These are phyloP conservation scores for Cryptosporidium andersoni DNA, from an alignment of 169 alveolate species.

Conservation along the genomic window DNA sequence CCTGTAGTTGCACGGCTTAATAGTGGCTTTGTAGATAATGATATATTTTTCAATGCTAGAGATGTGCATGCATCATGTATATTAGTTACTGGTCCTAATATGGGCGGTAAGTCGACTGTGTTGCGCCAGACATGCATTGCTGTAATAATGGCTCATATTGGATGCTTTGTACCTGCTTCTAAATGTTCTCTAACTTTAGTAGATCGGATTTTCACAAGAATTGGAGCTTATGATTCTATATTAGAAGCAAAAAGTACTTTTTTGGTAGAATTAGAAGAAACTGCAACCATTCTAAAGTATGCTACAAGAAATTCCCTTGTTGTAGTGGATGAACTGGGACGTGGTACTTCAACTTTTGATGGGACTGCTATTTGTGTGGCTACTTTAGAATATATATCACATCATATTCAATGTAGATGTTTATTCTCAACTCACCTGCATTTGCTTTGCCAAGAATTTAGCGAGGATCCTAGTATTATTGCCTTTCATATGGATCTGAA, in stretches of 20 bases:
- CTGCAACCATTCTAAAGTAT: slow-evolving; percentile 81
- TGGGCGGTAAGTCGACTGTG: slow-evolving; percentile 99
- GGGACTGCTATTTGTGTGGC: slow-evolving; percentile 98
- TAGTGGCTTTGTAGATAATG: slow-evolving; percentile 85
- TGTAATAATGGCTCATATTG: slow-evolving; percentile 96
- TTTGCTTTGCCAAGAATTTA: slow-evolving; percentile 81
- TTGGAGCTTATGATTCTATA: slow-evolving; percentile 97
- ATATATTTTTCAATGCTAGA: slow-evolving; percentile 72
- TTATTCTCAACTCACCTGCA: slow-evolving; percentile 97
- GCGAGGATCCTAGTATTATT: slow-evolving; percentile 69
- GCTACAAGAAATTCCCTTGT: slow-evolving; percentile 91
- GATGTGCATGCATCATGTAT: slow-evolving; percentile 72
- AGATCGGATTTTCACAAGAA: slow-evolving; percentile 97
- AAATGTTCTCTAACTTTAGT: slow-evolving; percentile 88
- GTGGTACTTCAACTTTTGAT: slow-evolving; percentile 99
- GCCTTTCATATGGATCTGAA: slow-evolving; percentile 73
- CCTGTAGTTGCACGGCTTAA: slow-evolving; percentile 79
- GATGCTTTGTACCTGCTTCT: slow-evolving; percentile 96
- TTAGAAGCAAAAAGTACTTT: slow-evolving; percentile 98
- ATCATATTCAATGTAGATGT: slow-evolving; percentile 83
- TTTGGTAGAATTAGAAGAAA: slow-evolving; percentile 98
- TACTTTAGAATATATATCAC: slow-evolving; percentile 85
- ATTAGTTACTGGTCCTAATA: slow-evolving; percentile 99
- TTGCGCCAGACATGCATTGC: slow-evolving; percentile 95
- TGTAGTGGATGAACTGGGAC: slow-evolving; percentile 97